Conservation (phyloP, 345 rosid species). For the Diplotaxis tenuifolia region DNA sequence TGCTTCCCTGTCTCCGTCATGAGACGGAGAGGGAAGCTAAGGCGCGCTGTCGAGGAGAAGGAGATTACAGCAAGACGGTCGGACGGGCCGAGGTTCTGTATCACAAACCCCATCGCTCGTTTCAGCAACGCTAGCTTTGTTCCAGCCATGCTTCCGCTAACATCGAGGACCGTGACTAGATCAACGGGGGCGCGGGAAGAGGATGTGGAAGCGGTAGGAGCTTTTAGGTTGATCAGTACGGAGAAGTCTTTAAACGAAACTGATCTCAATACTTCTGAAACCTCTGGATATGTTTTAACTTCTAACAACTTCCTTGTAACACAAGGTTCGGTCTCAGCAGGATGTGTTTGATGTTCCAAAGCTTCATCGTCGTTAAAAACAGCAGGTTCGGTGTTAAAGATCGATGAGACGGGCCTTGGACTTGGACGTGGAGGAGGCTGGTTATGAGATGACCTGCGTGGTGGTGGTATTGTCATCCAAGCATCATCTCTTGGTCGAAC, state of each 20-base stretch:
- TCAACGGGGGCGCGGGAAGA: slow-evolving; percentile 78
- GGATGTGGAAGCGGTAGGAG: slow-evolving; percentile 46
- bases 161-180: slow-evolving; percentile 93
- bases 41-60: slow-evolving; percentile 85
- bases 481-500: slow-evolving; percentile 57
- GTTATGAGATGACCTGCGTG: slow-evolving; percentile 47
- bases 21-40: slow-evolving; percentile 75
- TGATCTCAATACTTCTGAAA: slow-evolving; percentile 53
- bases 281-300: slow-evolving; percentile 66
- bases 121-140: slow-evolving; percentile 89
- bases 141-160: slow-evolving; percentile 99
- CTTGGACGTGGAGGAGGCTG: slow-evolving; percentile 36
- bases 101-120: slow-evolving; percentile 98
- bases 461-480: slow-evolving; percentile 58
- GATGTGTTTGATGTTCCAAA: slow-evolving; percentile 44
- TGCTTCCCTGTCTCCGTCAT: slow-evolving; percentile 82
- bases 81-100: slow-evolving; percentile 86
- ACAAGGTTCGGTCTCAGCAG: slow-evolving; percentile 16
- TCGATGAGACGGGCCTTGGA: slow-evolving; percentile 50
- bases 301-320: slow-evolving; percentile 42
- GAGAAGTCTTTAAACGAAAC: slow-evolving; percentile 59
- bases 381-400: slow-evolving; percentile 60
- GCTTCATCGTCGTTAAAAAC: slow-evolving; percentile 80
- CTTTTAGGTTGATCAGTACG: slow-evolving; percentile 79
- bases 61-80: slow-evolving; percentile 93